A percentile compares a stretch with the other conserved stretches of the same genome.
Evolutionary conservation across 2,329 filamentous ascomycete genomes (phyloP).

Genomic region (Pyrenophora teres): DNA sequence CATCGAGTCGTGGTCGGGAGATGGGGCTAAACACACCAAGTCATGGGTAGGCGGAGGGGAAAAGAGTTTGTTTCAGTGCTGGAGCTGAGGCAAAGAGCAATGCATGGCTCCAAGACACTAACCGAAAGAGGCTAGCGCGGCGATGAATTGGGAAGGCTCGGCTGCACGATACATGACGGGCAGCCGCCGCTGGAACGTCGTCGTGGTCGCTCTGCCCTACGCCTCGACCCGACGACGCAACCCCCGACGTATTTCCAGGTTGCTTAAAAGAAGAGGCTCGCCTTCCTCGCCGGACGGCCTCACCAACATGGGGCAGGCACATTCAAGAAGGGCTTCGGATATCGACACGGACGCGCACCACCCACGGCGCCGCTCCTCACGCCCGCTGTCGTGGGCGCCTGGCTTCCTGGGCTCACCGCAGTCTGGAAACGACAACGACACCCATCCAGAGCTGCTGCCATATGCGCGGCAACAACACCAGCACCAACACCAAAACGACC

Average conservation of each 20-base stretch:
- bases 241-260: constrained; percentile 1
- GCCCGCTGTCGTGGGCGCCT: constrained; percentile 43
- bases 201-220: constrained; percentile 12
- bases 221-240: constrained; percentile 10
- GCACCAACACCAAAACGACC: constrained; percentile 4
- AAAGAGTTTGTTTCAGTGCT: constrained; percentile 9
- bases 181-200: constrained; percentile 13
- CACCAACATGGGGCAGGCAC: constrained; percentile 47
- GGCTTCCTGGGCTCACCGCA: constrained; percentile 25
- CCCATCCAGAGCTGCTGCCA: constrained; percentile 29
- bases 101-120: not conserved
- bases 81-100: constrained; percentile 5
- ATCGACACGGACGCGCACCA: constrained; percentile 14
- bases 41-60: not conserved
- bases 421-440: constrained; percentile 18
- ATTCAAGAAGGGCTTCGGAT: constrained; percentile 36
- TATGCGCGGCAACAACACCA: too few species aligned
- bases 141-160: constrained; percentile 11
- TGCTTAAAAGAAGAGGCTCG: constrained; percentile 17
- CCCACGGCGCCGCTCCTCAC: constrained; percentile 31
- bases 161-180: constrained; percentile 19
- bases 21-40: too few species aligned
- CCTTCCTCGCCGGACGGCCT: constrained; percentile 34
- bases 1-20: too few species aligned
- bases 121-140: constrained; percentile 7